Base-by-base conservation (phyloP, 768 basidiomycete genomes). In the Pleurotus giganteus region DNA sequence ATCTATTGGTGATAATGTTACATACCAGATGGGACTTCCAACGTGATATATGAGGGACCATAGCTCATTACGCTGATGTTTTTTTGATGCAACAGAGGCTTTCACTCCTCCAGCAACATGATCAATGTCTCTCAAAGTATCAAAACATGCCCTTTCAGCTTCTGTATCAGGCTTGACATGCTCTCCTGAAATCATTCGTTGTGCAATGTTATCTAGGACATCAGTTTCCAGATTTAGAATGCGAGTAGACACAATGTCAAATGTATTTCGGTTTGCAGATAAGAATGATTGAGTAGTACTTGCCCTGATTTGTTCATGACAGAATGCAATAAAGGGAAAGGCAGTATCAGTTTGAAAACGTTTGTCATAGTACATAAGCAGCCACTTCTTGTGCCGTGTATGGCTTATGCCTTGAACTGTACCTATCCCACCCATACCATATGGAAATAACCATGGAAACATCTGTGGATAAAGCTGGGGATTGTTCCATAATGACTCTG, bases 381-480 rank as follows among this genome's bases (percentile, higher is more conserved):
- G 47, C 15, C 13, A n/a, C 21, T 47, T 12, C 26, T 47, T 47
- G n/a, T 47, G 47, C 21, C 23, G n/a, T 11, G 42, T 43, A 43
- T 43, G 42, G n/a, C n/a, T n/a, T 11, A 43, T 15, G 4, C 42
- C 15, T n/a, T 15, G 11, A 4, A 43, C 42, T 23, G 50, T 49
- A 15, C 66, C 68, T 12, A 71, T 60, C 2, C 67, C 69, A 17
- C 71, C 72, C 2, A 61, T 26, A 0, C 74, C 72, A 58, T 73
- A 74, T 0, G 71, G 73, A 60, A 69, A 75, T 1, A 74, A 51
- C n/a, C n/a, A n/a, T n/a, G n/a, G n/a, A n/a, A n/a, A n/a, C n/a
- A n/a, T n/a, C n/a, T n/a, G n/a, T n/a, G 70, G 68, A 64, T 69
- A 76, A 4, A 74, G 55, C 6, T 60, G 47, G 1, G 69, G 63